These are phyloP conservation scores for Hymenoscyphus infarciens DNA, from an alignment of 2,329 filamentous ascomycete genomes.

Conservation along the genomic window DNA sequence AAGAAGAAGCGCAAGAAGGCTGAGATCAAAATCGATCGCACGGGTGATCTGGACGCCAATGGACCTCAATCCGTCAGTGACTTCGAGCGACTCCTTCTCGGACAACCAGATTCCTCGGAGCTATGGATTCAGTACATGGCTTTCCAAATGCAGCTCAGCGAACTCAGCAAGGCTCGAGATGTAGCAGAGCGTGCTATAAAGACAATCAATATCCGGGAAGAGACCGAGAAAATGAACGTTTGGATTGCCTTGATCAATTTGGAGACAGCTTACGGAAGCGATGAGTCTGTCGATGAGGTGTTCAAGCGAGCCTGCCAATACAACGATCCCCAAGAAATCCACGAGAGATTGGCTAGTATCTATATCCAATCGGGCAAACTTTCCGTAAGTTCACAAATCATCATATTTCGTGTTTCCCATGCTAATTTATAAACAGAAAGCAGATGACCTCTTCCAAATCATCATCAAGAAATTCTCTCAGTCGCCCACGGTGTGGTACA, in stretches of 20 bases:
- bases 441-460: constrained; percentile 79
- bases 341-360: constrained; percentile 86
- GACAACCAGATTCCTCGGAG: constrained; percentile 86
- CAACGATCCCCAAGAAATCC: constrained; percentile 86
- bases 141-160: constrained; percentile 91
- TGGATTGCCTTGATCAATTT: constrained; percentile 95
- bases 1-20: constrained; percentile 74
- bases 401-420: background rate
- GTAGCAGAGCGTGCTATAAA: constrained; percentile 87
- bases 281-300: constrained; percentile 76
- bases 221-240: constrained; percentile 88
- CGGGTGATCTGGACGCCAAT: constrained; percentile 83
- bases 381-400: constrained; percentile 54
- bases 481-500: constrained; percentile 79
- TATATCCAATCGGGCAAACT: constrained; percentile 89
- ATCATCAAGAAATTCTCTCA: constrained; percentile 86
- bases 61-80: constrained; percentile 88
- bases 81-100: constrained; percentile 88
- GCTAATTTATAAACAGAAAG: constrained; percentile 57
- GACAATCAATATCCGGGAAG: constrained; percentile 86
- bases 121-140: constrained; percentile 98
- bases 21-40: constrained; percentile 80
- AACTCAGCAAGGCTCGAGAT: constrained; percentile 81
- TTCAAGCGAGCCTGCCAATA: constrained; percentile 93
- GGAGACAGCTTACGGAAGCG: constrained; percentile 83